phyloP scores from a whole-genome alignment of 768 basidiomycete genomes.

The Terana coerulea region DNA sequence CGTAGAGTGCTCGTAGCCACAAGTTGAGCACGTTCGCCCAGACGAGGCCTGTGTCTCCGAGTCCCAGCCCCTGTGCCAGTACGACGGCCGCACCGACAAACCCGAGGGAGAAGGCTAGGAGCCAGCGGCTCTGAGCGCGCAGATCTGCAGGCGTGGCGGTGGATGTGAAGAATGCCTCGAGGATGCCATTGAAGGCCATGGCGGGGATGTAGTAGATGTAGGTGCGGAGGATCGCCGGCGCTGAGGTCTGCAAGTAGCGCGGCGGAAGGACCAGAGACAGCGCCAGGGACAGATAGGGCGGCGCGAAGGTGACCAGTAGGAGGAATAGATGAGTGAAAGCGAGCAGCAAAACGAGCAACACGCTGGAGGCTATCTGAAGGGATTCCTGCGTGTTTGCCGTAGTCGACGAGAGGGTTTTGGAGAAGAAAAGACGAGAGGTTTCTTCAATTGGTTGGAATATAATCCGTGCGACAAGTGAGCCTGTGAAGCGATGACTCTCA shows the following conservation, averaged over 20 bases:
- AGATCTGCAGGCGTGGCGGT: constrained; percentile 68
- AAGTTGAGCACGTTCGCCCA: constrained; percentile 75
- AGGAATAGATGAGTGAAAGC: constrained; percentile 69
- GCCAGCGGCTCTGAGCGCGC: constrained; percentile 72
- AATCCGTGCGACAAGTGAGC: constrained; percentile 89
- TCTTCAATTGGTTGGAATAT: constrained; percentile 97
- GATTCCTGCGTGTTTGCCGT: constrained; percentile 4
- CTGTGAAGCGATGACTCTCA: constrained; percentile 34
- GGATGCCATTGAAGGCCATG: constrained; percentile 83
- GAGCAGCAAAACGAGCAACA: constrained; percentile 47
- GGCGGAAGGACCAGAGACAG: constrained; percentile 67
- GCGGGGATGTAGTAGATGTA: constrained; percentile 91
- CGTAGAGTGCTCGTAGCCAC: constrained; percentile 58
- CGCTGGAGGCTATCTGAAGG: constrained; percentile 38
- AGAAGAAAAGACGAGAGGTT: constrained; percentile 85
- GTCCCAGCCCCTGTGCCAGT: constrained; percentile 38
- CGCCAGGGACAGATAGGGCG: constrained; percentile 68
- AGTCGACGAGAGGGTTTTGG: constrained; percentile 46
- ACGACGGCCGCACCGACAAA: constrained; percentile 56
- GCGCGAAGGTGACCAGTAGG: constrained; percentile 70
- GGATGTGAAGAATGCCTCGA: constrained; percentile 89
- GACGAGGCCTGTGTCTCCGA: constrained; percentile 69
- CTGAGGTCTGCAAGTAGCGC: constrained; percentile 71
- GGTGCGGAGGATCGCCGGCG: constrained; percentile 67
- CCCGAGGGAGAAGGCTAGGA: constrained; percentile 68